A percentile compares a stretch with the other conserved stretches of the same genome.
Evolutionary conservation across 1,284 basidiomycete genomes (phyloP).

Genomic region (Irpex sp.): DNA sequence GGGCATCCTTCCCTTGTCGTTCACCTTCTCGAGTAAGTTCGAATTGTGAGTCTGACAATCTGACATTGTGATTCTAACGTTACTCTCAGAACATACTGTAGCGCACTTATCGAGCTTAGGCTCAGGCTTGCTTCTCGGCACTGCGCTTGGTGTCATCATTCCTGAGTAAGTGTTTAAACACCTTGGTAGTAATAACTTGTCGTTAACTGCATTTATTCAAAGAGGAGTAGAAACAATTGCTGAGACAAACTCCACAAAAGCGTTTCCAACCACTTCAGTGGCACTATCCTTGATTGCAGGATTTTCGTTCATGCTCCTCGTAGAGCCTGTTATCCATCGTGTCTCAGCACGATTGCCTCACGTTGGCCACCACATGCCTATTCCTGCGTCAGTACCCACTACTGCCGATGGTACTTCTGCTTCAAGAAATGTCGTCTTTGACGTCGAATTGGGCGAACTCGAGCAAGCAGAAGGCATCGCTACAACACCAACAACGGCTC

Average conservation of each 20-base stretch:
- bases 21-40: slow-evolving; percentile 69
- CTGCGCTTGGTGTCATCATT: slow-evolving; percentile 86
- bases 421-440: slow-evolving; percentile 43
- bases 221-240: slow-evolving; percentile 61
- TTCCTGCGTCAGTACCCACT: slow-evolving; percentile 4
- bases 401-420: slow-evolving; percentile 17
- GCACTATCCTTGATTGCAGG: slow-evolving; percentile 74
- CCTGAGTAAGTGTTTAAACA: slow-evolving; percentile 68
- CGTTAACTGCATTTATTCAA: slow-evolving; percentile 4
- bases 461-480: slow-evolving; percentile 31
- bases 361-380: slow-evolving; percentile 18
- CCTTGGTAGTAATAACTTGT: not conserved
- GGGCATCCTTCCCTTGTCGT: slow-evolving; percentile 71
- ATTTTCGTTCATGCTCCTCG: slow-evolving; percentile 80
- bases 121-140: slow-evolving; percentile 83
- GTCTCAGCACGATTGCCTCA: slow-evolving; percentile 40
- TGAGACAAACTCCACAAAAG: slow-evolving; percentile 31
- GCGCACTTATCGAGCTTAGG: slow-evolving; percentile 65
- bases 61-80: not conserved
- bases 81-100: slow-evolving; percentile 42
- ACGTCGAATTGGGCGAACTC: slow-evolving; percentile 51
- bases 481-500: not conserved
- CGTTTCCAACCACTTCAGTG: slow-evolving; percentile 49
- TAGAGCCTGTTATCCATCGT: slow-evolving; percentile 48
- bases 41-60: not conserved